A percentile compares a stretch with the other conserved stretches of the same genome.
phyloP scores from a whole-genome alignment of 495 filamentous ascomycete species.

The Lepraria neglecta region DNA sequence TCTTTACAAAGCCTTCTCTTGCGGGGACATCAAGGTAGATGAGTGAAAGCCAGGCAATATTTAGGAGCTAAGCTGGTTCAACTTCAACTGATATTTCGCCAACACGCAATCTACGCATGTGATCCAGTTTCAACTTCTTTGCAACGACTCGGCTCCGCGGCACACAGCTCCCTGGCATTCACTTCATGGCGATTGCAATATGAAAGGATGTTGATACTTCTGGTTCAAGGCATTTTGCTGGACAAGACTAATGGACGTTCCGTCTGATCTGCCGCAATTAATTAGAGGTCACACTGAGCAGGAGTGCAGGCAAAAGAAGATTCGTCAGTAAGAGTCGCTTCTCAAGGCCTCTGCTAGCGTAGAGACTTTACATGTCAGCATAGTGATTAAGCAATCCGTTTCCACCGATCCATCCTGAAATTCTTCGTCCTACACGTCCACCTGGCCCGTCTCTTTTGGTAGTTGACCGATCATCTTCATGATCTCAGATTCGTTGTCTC shows the following conservation, averaged over 20 bases:
- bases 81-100: background rate
- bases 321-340: background rate
- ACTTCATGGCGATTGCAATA: background rate
- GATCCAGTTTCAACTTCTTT: background rate
- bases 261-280: no score
- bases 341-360: background rate
- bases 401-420: slow-evolving; percentile 10
- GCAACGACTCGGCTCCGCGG: background rate
- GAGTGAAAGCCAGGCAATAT: background rate
- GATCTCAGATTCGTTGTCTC: slow-evolving; percentile 77
- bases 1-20: background rate
- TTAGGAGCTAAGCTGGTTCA: background rate
- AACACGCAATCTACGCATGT: background rate
- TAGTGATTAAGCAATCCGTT: slow-evolving; percentile 3
- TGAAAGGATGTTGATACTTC: no score
- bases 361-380: background rate
- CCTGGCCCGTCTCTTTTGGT: slow-evolving; percentile 40
- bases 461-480: slow-evolving; percentile 64
- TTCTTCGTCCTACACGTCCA: slow-evolving; percentile 13
- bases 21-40: no score
- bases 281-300: no score
- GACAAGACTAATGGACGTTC: no score
- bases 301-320: no score
- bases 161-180: background rate
- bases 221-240: no score